These are phyloP conservation scores for Jamesozyma hellenica DNA, from an alignment of 805 yeast genomes.

Conservation along the genomic window DNA sequence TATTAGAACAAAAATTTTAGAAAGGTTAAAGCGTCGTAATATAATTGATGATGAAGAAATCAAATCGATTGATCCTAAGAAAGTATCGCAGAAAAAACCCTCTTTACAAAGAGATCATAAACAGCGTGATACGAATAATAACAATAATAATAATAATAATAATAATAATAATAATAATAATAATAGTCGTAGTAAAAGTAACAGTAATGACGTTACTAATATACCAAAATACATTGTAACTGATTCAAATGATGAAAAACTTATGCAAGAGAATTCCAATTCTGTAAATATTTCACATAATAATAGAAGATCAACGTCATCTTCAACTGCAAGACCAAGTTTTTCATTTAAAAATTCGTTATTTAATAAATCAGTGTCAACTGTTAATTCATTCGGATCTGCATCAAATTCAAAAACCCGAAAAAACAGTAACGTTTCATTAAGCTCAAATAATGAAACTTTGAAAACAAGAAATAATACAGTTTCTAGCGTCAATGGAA, in stretches of 20 bases:
- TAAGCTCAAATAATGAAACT: background rate
- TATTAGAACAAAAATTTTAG: conserved; percentile 30
- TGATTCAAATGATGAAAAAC: too few species aligned
- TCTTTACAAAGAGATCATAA: too few species aligned
- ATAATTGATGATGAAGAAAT: background rate
- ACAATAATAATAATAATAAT: too few species aligned
- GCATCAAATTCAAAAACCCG: background rate
- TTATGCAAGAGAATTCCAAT: too few species aligned
- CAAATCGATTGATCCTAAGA: too few species aligned
- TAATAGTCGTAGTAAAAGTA: too few species aligned
- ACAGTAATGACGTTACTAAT: too few species aligned
- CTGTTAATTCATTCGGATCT: conserved; percentile 5
- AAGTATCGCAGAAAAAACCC: too few species aligned
- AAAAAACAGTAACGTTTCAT: background rate
- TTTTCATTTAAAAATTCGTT: conserved; percentile 10
- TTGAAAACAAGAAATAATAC: conserved; percentile 1
- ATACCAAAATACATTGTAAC: too few species aligned
- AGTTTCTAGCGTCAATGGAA: background rate
- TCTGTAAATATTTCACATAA: too few species aligned
- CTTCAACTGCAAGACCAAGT: conserved; percentile 9
- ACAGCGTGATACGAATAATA: too few species aligned
- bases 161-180: too few species aligned
- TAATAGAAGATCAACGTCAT: background rate
- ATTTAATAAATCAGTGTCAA: conserved; percentile 11
- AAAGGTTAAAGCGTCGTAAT: conserved; percentile 7